Conservation (phyloP, 192 early-diverging fungal species). For the Backusella mclennaniae region DNA sequence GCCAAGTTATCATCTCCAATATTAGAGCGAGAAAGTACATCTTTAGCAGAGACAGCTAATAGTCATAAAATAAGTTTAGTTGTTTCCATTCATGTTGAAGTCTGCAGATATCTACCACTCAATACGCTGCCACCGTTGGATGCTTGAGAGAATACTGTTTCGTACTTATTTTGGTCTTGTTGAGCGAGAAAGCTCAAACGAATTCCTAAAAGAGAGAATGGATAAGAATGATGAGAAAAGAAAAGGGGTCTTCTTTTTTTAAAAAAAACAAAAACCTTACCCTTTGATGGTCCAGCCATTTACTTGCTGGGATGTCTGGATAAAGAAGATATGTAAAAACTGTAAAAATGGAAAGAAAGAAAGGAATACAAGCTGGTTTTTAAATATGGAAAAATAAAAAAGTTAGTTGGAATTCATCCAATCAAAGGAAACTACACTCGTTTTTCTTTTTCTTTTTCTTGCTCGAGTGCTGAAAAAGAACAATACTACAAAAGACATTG, state of each 20-base stretch:
- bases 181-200: constrained; percentile 41
- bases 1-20: constrained; percentile 35
- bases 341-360: neutral
- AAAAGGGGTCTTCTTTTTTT: neutral
- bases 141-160: constrained; percentile 32
- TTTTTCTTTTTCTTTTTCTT: neutral
- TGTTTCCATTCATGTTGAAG: neutral
- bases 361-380: neutral
- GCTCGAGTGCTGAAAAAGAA: neutral
- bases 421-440: neutral
- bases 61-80: neutral
- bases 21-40: constrained; percentile 36
- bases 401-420: neutral
- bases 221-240: neutral
- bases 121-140: constrained; percentile 12
- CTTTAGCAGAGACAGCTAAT: constrained; percentile 33
- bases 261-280: neutral
- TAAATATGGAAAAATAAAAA: neutral
- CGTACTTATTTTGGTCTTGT: constrained; percentile 40
- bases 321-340: neutral
- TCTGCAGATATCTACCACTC: constrained; percentile 21
- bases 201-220: constrained; percentile 22
- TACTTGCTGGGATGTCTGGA: constrained; percentile 1
- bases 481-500: neutral
- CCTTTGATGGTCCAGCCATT: constrained; percentile 20